Base-by-base conservation (phyloP, 2,329 filamentous ascomycete genomes). In the Davidsoniella virescens region DNA sequence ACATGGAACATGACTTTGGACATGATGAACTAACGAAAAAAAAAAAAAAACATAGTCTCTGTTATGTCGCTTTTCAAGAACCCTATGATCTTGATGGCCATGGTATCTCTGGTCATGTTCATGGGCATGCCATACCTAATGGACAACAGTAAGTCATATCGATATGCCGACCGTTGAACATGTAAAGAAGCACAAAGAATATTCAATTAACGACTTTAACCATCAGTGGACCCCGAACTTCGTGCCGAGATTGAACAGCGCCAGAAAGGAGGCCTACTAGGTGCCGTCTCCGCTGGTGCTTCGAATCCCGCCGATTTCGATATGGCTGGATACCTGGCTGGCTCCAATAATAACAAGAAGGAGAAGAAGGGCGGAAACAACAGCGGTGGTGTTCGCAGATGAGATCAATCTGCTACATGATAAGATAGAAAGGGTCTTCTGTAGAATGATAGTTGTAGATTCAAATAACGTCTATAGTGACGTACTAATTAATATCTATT, bases 41-140 rank as follows among this genome's bases (percentile, higher is more conserved):
- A 9, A 23, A 17, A 26, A n/a, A 23, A 4, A 9, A 23, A 20
- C 43, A 5, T 56, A 87, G 83, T 90, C 67, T 86, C 81, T 16
- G 72, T 88, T n/a, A 61, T 95, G 52, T 77, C 76, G 52, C 80
- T 95, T 51, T 71, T 95, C 59, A 92, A 92, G 70, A 94, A 86
- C 62, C 92, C 92, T 3, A 96, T 96, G 87, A 95, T 96, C 56
- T 73, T 98, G 54, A 82, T 98, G 70, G 87, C 83, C 4, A 66
- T 94, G 33, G 79, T 92, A 38, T 87, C 82, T 54, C 78, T 95
- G 70, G 80, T 69, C 4, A 70, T 95, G 56, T 87, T 94, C 55
- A 74, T 96, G 59, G 88, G 88, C 57, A 86, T 96, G 84, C 92
- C 92, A 12, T 92, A 95, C 65, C 65, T 98, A 51, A 80, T 96